These are phyloP conservation scores for rapeseed (Brassica napus) DNA, from an alignment of 345 rosid genomes.

Conservation along the genomic window DNA sequence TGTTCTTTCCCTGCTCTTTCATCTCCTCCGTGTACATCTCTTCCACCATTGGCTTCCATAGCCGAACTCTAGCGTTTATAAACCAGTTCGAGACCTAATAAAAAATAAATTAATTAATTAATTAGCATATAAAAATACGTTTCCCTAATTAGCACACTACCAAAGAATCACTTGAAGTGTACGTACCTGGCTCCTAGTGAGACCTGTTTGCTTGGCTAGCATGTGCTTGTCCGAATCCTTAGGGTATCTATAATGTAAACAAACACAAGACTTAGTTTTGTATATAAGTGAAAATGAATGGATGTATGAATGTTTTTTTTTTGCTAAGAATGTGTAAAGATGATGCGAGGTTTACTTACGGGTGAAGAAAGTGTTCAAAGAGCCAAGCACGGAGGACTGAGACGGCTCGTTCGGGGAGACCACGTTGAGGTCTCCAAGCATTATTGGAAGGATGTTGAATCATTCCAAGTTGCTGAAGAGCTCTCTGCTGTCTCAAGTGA, in stretches of 20 bases:
- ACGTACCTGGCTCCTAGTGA: slow-evolving; percentile 83
- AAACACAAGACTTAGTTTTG: slow-evolving; percentile 11
- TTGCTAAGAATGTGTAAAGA: not conserved
- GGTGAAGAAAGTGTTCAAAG: slow-evolving; percentile 97
- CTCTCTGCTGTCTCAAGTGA: slow-evolving; percentile 90
- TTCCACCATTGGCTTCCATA: slow-evolving; percentile 99
- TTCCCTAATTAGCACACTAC: not conserved
- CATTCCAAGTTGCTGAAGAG: slow-evolving; percentile 96
- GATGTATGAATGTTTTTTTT: not conserved
- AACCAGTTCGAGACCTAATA: slow-evolving; percentile 96
- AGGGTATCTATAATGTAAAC: slow-evolving; percentile 63
- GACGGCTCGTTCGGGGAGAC: slow-evolving; percentile 90
- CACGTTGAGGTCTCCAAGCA: slow-evolving; percentile 99
- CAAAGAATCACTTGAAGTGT: not conserved
- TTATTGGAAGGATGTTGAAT: slow-evolving; percentile 72
- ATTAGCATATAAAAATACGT: not conserved
- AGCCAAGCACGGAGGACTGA: slow-evolving; percentile 99
- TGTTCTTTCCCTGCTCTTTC: slow-evolving; percentile 70
- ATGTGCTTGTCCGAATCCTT: slow-evolving; percentile 93
- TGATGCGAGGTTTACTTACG: slow-evolving; percentile 52
- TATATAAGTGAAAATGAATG: not conserved
- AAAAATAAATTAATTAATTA: not conserved
- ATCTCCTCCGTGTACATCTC: slow-evolving; percentile 92
- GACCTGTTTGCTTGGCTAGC: slow-evolving; percentile 97
- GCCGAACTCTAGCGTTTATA: slow-evolving; percentile 96